These are phyloP conservation scores for Helminthosporium solani DNA, from an alignment of 2,329 filamentous ascomycete genomes.

Conservation along the genomic window DNA sequence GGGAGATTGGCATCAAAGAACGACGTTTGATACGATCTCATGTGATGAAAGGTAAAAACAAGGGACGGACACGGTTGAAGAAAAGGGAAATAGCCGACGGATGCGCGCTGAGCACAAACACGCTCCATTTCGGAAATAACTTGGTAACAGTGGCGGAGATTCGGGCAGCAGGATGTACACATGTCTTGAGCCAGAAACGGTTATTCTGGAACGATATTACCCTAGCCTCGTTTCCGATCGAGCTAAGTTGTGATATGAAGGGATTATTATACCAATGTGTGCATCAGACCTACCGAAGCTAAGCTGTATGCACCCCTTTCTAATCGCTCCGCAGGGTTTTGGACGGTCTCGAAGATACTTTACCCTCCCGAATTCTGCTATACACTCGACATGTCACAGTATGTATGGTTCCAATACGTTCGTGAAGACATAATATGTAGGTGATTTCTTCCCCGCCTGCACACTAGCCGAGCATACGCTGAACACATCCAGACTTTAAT, in stretches of 20 bases:
- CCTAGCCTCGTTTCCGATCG: conserved; percentile 5
- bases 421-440: conserved; percentile 11
- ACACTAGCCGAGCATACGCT: background rate
- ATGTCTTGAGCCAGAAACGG: conserved; percentile 1
- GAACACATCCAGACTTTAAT: conserved; percentile 5
- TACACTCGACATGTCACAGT: conserved; percentile 7
- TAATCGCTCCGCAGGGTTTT: conserved; percentile 1
- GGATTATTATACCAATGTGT: conserved; percentile 9
- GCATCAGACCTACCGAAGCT: background rate
- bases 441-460: no score
- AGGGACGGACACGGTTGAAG: conserved; percentile 4
- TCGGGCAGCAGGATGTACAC: background rate
- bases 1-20: conserved; percentile 6
- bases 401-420: conserved; percentile 11
- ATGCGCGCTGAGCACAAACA: no score
- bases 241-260: background rate
- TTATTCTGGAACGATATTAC: conserved; percentile 9
- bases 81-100: background rate
- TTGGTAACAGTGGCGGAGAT: background rate
- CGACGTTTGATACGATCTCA: conserved; percentile 11
- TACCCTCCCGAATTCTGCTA: conserved; percentile 13
- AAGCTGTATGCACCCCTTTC: background rate
- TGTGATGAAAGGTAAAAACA: conserved; percentile 13
- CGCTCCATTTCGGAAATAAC: background rate
- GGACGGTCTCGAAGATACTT: conserved; percentile 3